Conservation (phyloP, 2,329 filamentous ascomycete genomes). For the Lecanosticta acicola region DNA sequence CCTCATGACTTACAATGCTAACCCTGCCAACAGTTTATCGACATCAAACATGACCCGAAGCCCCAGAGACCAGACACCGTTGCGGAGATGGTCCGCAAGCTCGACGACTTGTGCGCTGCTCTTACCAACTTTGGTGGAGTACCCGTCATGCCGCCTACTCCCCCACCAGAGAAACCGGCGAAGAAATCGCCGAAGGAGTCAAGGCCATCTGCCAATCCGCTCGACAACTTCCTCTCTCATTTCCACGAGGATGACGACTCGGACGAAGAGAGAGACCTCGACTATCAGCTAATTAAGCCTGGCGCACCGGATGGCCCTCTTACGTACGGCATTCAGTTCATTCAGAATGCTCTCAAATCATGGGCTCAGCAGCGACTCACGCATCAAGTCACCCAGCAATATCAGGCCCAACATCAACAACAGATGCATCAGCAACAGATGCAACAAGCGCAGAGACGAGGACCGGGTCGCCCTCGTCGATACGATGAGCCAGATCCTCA, state of each 20-base stretch:
- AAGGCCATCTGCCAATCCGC: constrained; percentile 6
- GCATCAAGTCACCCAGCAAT: constrained; percentile 17
- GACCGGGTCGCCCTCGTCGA: constrained; percentile 24
- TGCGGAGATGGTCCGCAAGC: constrained; percentile 24
- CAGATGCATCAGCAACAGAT: constrained; percentile 12
- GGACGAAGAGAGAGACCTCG: constrained; percentile 14
- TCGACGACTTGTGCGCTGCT: constrained; percentile 22
- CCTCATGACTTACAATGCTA: no score
- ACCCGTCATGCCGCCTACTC: constrained; percentile 15
- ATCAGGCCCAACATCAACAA: constrained; percentile 19
- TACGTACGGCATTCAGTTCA: constrained; percentile 31
- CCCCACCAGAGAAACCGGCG: constrained; percentile 6
- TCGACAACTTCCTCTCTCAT: constrained; percentile 25
- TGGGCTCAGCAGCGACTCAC: constrained; percentile 29
- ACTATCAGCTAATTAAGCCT: constrained; percentile 11
- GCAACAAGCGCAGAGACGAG: constrained; percentile 13
- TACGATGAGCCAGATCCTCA: constrained; percentile 15
- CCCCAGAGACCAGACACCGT: constrained; percentile 18
- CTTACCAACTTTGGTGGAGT: constrained; percentile 28
- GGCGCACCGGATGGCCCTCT: constrained; percentile 25
- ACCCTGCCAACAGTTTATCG: no score
- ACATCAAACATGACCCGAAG: constrained; percentile 14
- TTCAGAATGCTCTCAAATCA: constrained; percentile 31
- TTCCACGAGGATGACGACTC: constrained; percentile 23
- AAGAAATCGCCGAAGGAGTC: constrained; percentile 1